Percentiles rank a stretch among this genome's conserved stretches.
These are phyloP conservation scores for Earliella scabrosa DNA, from an alignment of 1,284 basidiomycete genomes.

Conservation along the genomic window DNA sequence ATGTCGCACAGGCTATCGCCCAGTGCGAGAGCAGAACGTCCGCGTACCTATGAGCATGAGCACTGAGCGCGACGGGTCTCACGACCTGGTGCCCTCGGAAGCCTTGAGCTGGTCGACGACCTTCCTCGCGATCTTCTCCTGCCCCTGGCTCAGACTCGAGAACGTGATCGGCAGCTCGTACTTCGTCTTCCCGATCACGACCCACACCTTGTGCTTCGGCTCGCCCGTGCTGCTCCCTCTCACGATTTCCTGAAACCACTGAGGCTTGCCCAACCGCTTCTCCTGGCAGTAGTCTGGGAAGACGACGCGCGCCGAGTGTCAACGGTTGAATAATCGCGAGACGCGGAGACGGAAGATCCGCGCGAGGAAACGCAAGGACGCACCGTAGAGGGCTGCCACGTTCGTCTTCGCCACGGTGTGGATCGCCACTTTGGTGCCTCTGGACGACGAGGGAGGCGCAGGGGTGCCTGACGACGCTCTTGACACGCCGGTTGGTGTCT, in stretches of 20 bases:
- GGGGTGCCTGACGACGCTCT: background rate
- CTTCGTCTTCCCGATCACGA: conserved; percentile 44
- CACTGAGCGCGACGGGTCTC: too few relatives aligned
- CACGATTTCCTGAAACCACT: conserved; percentile 36
- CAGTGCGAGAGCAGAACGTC: too few relatives aligned
- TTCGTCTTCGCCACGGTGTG: conserved; percentile 28
- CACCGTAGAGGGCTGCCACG: conserved; percentile 35
- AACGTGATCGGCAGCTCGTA: conserved; percentile 45
- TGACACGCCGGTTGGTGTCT: background rate
- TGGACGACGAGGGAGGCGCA: background rate
- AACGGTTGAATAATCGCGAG: background rate
- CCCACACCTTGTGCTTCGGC: conserved; percentile 43
- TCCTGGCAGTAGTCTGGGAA: conserved; percentile 42
- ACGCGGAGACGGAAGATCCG: background rate
- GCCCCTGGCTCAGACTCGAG: conserved; percentile 37
- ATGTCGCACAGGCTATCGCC: too few relatives aligned
- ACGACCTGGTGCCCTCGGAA: background rate
- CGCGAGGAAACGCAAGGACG: background rate
- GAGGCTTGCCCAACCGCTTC: conserved; percentile 28
- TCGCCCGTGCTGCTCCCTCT: conserved; percentile 17
- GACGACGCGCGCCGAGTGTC: too few relatives aligned
- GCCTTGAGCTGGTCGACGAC: conserved; percentile 40
- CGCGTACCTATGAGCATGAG: too few relatives aligned
- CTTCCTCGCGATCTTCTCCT: conserved; percentile 43
- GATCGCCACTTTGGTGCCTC: conserved; percentile 14